Evolutionary conservation across 2,329 filamentous ascomycete species (phyloP).

Genomic region (Dactylella cylindrospora): DNA sequence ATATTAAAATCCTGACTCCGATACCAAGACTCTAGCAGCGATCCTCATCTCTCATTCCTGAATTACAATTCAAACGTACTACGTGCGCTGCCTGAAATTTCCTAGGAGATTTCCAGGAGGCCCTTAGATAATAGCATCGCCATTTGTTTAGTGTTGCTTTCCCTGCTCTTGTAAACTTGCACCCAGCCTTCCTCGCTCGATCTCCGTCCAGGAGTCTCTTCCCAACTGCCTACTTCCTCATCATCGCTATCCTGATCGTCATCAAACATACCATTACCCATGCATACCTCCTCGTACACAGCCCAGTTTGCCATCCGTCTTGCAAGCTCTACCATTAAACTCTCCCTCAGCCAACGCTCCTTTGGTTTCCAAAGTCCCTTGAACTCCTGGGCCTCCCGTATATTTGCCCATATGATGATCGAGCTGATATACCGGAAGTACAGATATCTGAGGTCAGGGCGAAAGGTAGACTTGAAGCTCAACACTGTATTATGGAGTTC

Average conservation of each 20-base stretch:
- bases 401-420: conserved; percentile 28
- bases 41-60: too few species aligned
- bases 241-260: not conserved
- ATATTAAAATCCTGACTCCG: too few species aligned
- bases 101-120: not conserved
- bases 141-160: conserved; percentile 7
- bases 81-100: too few species aligned
- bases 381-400: conserved; percentile 9
- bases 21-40: too few species aligned
- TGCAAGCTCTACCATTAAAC: conserved; percentile 25
- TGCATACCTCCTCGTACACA: conserved; percentile 26
- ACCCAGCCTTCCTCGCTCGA: too few species aligned
- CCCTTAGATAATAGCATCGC: conserved; percentile 13
- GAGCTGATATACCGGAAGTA: conserved; percentile 23
- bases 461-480: conserved; percentile 27
- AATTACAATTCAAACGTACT: too few species aligned
- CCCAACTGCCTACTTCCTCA: conserved; percentile 3
- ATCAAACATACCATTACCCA: conserved; percentile 23
- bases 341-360: conserved; percentile 25
- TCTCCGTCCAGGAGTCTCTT: conserved; percentile 7
- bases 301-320: conserved; percentile 23
- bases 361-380: conserved; percentile 24
- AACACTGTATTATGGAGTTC: conserved; percentile 27
- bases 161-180: too few species aligned
- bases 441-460: conserved; percentile 26